Percentiles rank a stretch among this genome's conserved stretches.
These are phyloP conservation scores for Phytophthora multivora DNA, from an alignment of 352 stramenopile species.

Conservation along the genomic window DNA sequence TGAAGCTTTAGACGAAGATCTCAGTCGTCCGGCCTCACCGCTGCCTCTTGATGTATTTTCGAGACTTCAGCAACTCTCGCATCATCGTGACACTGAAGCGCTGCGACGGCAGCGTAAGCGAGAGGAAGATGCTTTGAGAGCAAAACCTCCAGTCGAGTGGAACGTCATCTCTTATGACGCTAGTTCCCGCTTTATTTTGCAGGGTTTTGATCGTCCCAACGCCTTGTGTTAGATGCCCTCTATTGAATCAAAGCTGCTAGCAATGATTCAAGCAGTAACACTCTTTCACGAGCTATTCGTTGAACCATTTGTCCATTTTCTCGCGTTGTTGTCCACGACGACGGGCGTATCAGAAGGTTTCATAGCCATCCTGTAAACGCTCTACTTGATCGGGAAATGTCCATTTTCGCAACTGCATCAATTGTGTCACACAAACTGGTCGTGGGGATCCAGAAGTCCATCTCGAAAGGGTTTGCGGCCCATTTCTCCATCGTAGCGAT, in stretches of 20 bases:
- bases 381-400: slow-evolving; percentile 3
- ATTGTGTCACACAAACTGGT: slow-evolving; percentile 19
- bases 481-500: slow-evolving; percentile 11
- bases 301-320: too few relatives aligned
- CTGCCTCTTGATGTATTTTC: slow-evolving; percentile 35
- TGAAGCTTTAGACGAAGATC: background rate
- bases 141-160: slow-evolving; percentile 30
- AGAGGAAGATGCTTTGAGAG: slow-evolving; percentile 4
- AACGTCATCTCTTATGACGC: slow-evolving; percentile 42
- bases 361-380: too few relatives aligned
- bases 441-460: slow-evolving; percentile 27
- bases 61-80: slow-evolving; percentile 36
- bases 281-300: too few relatives aligned
- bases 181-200: slow-evolving; percentile 51
- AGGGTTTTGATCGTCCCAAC: slow-evolving; percentile 44
- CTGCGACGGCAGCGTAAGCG: slow-evolving; percentile 2
- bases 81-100: slow-evolving; percentile 21
- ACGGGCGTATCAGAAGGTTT: too few relatives aligned
- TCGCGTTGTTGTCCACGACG: too few relatives aligned
- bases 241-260: background rate
- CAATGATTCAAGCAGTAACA: too few relatives aligned
- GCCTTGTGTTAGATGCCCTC: slow-evolving; percentile 4
- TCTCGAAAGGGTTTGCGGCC: slow-evolving; percentile 6
- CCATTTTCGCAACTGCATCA: slow-evolving; percentile 21
- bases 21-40: slow-evolving; percentile 2